Base-by-base conservation (phyloP, 352 stramenopile genomes). In the Globisporangium paroecandrum region DNA sequence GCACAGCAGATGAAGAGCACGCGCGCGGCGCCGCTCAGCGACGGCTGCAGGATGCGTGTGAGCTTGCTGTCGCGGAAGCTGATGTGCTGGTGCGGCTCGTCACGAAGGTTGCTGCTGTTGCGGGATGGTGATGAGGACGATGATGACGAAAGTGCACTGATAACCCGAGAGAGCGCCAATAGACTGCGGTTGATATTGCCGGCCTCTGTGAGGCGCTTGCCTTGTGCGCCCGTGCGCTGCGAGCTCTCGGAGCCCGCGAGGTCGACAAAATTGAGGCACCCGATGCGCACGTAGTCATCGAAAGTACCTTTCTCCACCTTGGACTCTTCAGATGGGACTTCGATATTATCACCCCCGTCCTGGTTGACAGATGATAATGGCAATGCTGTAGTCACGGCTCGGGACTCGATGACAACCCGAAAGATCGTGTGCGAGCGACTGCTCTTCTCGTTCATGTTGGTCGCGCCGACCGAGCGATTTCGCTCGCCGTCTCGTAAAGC, bases 391-490 rank as follows among this genome's bases (percentile, higher is more conserved):
- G 32, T 32, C n/a, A 12, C 15, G 15, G 53, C 12, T 13, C 32
- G 56, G 25, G 78, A 83, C 61, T 83, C 71, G 15, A 84, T 77
- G 5, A 73, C 64, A 0, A 89, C 34, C 20, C 72, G 65, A 29
- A 89, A 82, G 55, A 85, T 84, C 5, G 78, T 81, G 66, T 89
- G 81, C 10, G 77, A 87, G 49, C 81, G 81, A 66, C 76, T 86
- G 32, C 77, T 86, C 29, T 75, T 74, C 22, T 87, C 78, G 63
- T 87, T 89, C 78, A 89, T 89, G 13, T 70, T 70, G 20, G 81
- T 89, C 7, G 74, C 69, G 2, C 72, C 74, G 13, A 83, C 71
- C 22, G 73, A 60, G 55, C 81, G 64, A 60, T 75, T 75, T 27
- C 83, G 76, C 51, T 84, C 78, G 25, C 78, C 78, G 61, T 83